Conservation (phyloP, 768 basidiomycete species). For the Leccinum subtestaceum region DNA sequence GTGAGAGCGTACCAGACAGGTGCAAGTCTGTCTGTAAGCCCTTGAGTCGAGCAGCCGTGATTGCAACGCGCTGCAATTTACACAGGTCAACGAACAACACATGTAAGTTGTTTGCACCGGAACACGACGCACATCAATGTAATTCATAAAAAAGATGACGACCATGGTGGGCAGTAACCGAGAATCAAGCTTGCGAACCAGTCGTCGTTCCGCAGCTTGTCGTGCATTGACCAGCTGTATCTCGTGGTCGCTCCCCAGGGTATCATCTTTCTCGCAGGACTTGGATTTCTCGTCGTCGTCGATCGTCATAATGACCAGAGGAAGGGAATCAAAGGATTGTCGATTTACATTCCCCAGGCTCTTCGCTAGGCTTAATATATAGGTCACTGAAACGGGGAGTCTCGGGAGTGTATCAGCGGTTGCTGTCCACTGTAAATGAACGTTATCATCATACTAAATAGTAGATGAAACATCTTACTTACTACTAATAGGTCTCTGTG, state of each 20-base stretch:
- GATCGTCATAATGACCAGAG: background rate
- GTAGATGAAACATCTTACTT: background rate
- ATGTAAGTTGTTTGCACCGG: background rate
- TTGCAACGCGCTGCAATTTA: background rate
- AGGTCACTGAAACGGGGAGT: background rate
- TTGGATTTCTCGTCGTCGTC: background rate
- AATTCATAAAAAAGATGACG: constrained; percentile 1
- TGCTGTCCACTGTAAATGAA: background rate
- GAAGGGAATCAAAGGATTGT: background rate
- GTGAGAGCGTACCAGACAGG: background rate
- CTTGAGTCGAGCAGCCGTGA: background rate
- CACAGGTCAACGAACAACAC: background rate
- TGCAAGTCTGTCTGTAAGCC: background rate
- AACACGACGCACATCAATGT: constrained; percentile 1
- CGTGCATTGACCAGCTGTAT: background rate
- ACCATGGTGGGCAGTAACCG: background rate
- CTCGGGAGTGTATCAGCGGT: background rate
- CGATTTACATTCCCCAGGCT: background rate
- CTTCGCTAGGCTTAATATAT: background rate
- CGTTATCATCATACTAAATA: background rate
- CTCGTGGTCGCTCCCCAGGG: background rate
- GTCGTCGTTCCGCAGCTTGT: background rate
- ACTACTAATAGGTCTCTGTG: background rate
- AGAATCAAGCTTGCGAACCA: background rate
- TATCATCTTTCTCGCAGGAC: background rate